Conservation (phyloP, 176 grass and related monocot species). For the Bromus sterilis region DNA sequence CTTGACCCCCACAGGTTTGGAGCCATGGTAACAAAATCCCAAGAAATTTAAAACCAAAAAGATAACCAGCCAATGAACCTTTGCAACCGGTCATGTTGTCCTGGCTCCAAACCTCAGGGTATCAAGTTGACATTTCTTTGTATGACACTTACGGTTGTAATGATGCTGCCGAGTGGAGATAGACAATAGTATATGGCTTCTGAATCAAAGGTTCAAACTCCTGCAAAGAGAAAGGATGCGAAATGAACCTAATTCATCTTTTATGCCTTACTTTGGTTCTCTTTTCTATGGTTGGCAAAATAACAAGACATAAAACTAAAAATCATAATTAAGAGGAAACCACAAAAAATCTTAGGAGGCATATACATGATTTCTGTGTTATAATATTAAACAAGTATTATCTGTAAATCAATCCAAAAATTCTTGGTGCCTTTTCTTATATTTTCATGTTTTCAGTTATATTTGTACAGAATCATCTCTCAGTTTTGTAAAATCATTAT, state of each 20-base stretch:
- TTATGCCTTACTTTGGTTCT: neutral
- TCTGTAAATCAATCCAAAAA: neutral
- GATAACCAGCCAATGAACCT: neutral
- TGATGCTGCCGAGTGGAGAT: constrained; percentile 93
- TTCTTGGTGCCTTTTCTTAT: neutral
- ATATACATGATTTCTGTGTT: neutral
- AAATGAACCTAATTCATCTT: neutral
- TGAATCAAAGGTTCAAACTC: constrained; percentile 99
- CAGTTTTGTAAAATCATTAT: neutral
- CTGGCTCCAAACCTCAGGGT: neutral
- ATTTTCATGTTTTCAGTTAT: neutral
- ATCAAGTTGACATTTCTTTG: neutral
- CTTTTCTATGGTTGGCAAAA: neutral
- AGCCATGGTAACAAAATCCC: neutral
- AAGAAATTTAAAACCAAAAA: neutral
- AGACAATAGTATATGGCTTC: constrained; percentile 90
- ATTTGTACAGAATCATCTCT: neutral
- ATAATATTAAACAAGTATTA: neutral
- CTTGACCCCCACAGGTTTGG: neutral
- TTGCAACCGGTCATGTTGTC: neutral
- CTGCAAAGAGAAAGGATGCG: constrained; percentile 29
- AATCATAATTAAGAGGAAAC: neutral
- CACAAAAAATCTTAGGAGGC: neutral
- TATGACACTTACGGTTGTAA: constrained; percentile 71
- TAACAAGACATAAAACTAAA: neutral